phyloP scores from a whole-genome alignment of 176 grass and related monocot genomes.

The Puccinellia tenuiflora region DNA sequence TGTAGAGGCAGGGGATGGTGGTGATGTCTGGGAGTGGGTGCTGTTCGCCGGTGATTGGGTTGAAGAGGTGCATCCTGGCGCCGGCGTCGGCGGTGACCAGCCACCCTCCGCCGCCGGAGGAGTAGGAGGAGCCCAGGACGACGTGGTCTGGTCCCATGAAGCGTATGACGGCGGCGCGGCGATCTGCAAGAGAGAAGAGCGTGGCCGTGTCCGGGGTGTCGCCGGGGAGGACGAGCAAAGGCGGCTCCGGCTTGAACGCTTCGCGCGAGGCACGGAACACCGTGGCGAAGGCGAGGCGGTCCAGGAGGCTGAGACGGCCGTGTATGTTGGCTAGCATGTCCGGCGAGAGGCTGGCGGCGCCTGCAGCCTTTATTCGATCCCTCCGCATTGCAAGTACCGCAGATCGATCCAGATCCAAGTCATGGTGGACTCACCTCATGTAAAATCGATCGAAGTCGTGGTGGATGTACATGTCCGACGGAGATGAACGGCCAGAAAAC shows the following conservation, averaged over 20 bases:
- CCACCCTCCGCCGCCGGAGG: not conserved
- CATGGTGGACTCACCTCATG: too few species aligned
- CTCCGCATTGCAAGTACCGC: not conserved
- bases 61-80: not conserved
- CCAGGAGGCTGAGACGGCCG: not conserved
- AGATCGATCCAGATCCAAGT: too few species aligned
- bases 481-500: too few species aligned
- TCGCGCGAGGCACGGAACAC: not conserved
- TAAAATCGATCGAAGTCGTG: too few species aligned
- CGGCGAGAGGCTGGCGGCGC: not conserved
- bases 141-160: not conserved
- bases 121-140: not conserved
- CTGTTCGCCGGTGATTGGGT: not conserved
- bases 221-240: not conserved
- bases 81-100: not conserved
- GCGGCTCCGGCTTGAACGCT: not conserved
- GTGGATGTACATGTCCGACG: too few species aligned
- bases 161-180: not conserved
- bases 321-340: not conserved
- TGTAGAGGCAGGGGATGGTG: not conserved
- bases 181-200: not conserved
- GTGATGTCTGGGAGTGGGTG: not conserved
- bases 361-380: not conserved
- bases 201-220: not conserved
- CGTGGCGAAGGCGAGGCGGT: not conserved